Evolutionary conservation across 352 stramenopile species (phyloP).

Genomic region (Phytophthora melonis): DNA sequence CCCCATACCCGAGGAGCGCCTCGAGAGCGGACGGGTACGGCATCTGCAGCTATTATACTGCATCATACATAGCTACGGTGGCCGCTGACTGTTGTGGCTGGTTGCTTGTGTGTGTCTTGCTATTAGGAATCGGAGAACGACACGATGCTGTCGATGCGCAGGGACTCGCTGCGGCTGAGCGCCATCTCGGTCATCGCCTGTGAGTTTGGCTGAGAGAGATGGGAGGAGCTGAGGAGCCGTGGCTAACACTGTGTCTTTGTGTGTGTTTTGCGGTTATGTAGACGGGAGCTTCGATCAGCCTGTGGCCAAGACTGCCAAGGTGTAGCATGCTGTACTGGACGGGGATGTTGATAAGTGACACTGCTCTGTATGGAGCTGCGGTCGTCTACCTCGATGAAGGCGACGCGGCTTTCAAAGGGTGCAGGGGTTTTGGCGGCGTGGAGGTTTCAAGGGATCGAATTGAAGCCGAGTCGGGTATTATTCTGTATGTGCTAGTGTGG

Average conservation of each 20-base stretch:
- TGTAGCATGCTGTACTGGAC: conserved; percentile 13
- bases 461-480: conserved; percentile 18
- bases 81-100: conserved; percentile 1
- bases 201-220: conserved; percentile 29
- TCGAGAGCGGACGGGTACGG: conserved; percentile 59
- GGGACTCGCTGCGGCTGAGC: conserved; percentile 47
- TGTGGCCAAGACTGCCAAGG: conserved; percentile 35
- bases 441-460: no score
- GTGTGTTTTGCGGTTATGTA: conserved; percentile 17
- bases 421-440: no score
- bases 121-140: conserved; percentile 60
- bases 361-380: no score
- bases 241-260: conserved; percentile 4
- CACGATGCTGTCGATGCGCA: conserved; percentile 47
- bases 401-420: conserved; percentile 10
- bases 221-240: not conserved
- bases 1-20: conserved; percentile 71
- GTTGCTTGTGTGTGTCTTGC: no score
- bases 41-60: no score
- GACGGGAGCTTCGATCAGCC: conserved; percentile 53
- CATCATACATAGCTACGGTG: no score
- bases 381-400: conserved; percentile 16
- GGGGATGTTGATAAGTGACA: not conserved
- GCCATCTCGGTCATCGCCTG: conserved; percentile 56
- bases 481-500: conserved; percentile 44